A percentile compares a stretch with the other conserved stretches of the same genome.
Conservation (phyloP, 108 stramenopile genomes). For the Cafeteria roenbergensis region DNA sequence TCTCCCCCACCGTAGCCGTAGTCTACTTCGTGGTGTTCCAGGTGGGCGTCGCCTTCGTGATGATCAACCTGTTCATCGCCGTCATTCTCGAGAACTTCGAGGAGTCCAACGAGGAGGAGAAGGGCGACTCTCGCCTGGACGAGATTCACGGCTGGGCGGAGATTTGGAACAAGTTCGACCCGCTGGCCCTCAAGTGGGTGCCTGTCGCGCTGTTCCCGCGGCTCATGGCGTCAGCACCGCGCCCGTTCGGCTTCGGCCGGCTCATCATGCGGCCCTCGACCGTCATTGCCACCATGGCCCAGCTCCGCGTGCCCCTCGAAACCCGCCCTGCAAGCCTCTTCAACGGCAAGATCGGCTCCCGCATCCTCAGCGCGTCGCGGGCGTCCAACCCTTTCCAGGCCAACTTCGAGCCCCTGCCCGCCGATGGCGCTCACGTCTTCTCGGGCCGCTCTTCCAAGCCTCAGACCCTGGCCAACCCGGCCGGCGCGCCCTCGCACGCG, state of each 20-base stretch:
- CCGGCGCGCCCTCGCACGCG: too few species aligned
- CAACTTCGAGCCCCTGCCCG: too few species aligned
- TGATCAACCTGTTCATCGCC: constrained; percentile 15
- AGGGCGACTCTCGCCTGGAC: not conserved
- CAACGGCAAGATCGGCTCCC: too few species aligned
- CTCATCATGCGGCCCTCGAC: too few species aligned
- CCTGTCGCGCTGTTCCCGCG: not conserved
- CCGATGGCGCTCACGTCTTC: too few species aligned
- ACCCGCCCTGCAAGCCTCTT: too few species aligned
- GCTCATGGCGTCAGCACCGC: not conserved
- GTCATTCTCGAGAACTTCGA: constrained; percentile 14
- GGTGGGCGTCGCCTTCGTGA: not conserved
- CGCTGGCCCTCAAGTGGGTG: not conserved
- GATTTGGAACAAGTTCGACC: not conserved
- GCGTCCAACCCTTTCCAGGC: too few species aligned
- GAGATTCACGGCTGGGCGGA: not conserved
- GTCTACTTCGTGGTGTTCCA: constrained; percentile 1
- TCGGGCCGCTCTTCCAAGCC: too few species aligned
- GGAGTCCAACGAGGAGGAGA: not conserved
- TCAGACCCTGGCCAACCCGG: too few species aligned
- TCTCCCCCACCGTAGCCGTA: not conserved
- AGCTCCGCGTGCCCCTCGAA: too few species aligned
- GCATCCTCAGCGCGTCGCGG: too few species aligned
- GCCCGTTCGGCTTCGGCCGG: not conserved
- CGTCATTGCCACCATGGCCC: too few species aligned